Percentiles rank a stretch among this genome's conserved stretches.
Conservation (phyloP, 495 filamentous ascomycete genomes). For the Sordaria brevicollis region DNA sequence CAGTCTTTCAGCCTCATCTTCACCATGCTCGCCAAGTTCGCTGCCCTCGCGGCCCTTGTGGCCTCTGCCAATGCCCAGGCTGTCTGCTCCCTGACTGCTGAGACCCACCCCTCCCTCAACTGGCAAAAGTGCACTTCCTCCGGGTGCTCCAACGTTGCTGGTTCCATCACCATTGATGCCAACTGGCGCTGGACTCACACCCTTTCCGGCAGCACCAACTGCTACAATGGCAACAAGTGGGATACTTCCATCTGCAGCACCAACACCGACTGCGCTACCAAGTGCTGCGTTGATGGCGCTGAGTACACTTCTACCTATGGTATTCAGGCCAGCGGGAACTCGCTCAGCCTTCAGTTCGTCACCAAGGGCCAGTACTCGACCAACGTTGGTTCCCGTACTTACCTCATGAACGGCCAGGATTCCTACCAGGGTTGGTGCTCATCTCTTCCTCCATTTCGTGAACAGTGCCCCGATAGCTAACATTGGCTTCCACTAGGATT, state of each 20-base stretch:
- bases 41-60: constrained; percentile 31
- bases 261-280: constrained; percentile 27
- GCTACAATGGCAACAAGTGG: constrained; percentile 43
- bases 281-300: constrained; percentile 40
- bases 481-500: constrained; percentile 21
- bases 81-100: constrained; percentile 43
- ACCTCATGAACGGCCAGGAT: constrained; percentile 42
- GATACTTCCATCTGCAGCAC: constrained; percentile 27
- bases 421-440: constrained; percentile 39
- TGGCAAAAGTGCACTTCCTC: constrained; percentile 46
- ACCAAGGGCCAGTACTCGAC: constrained; percentile 38
- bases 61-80: constrained; percentile 41
- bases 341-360: constrained; percentile 45
- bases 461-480: neutral
- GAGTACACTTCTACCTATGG: constrained; percentile 40
- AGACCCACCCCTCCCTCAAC: constrained; percentile 46
- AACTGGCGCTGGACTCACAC: constrained; percentile 45
- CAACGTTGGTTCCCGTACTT: constrained; percentile 44
- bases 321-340: constrained; percentile 35
- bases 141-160: constrained; percentile 37
- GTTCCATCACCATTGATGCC: constrained; percentile 35
- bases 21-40: constrained; percentile 25
- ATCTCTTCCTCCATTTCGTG: neutral
- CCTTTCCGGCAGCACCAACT: constrained; percentile 29
- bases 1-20: constrained; percentile 2